Evolutionary conservation across 1,284 basidiomycete species (phyloP), one percentile per base, ranked within the genome.

Genomic region (Fomitopsis betulina): DNA sequence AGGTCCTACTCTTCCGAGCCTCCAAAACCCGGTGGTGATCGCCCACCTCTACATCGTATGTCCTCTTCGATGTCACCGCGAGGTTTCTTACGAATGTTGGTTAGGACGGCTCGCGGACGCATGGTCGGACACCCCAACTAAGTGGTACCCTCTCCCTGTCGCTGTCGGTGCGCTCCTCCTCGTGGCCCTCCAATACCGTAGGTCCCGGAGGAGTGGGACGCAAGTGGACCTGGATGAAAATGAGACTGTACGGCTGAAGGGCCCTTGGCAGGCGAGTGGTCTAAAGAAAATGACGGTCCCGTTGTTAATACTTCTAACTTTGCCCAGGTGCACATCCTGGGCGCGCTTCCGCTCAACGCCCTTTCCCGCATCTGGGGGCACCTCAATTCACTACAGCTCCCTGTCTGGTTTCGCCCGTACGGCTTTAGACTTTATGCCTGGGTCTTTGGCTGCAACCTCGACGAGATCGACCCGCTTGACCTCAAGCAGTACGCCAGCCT

Each of bases 281-380:
- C n/a, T n/a, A n/a, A n/a, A n/a, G n/a, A n/a, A n/a, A n/a, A n/a
- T n/a, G n/a, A n/a, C n/a, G n/a, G n/a, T n/a, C n/a, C n/a, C n/a
- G n/a, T n/a, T n/a, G n/a, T 45, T 9, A 15, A 17, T 17, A 17
- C 3, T 21, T 6, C 47, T n/a, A 10, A 23, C 42, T 43, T 3
- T 23, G 30, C 19, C 12, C 35, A 97, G 93, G 93, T 98, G 27
- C 93, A 97, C 73, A 94, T 99, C 55, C 81, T 99, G 52, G 96
- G 95, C 55, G 96, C 96, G 7, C 84, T 99, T 3, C 96, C 96
- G 0, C 83, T 99, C 17, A 88, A 96, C 47, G 93, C 94, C 64
- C 86, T 98, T 68, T 98, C 95, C 27, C 89, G 96, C 6, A 75
- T 98, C 8, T 99, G 96, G 95, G 97, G 97, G 8, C 96, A 95